Base-by-base conservation (phyloP, 2,329 filamentous ascomycete species). In the Aspergillus fumigatiaffinis region DNA sequence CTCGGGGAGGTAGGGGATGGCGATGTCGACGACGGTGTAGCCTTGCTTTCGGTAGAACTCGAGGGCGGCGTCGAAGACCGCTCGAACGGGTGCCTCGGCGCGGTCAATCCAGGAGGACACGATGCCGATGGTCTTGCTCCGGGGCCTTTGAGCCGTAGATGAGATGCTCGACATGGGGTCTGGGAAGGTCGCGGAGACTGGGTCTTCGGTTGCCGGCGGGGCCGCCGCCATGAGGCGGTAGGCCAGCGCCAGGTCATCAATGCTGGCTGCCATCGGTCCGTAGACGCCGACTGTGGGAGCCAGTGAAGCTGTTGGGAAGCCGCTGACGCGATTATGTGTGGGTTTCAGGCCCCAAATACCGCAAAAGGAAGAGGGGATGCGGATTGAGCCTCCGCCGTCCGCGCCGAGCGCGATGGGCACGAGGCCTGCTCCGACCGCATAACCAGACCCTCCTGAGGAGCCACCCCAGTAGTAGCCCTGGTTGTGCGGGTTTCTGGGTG, bases 321-420 rank as follows among this genome's bases (percentile, higher is more conserved):
- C 79, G 47, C 83, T 82, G 5, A 89, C 82, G 41, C 91, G 87
- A 67, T 87, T 84, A 69, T 94, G 88, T 0, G 85, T 87, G 1
- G 90, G 80, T 73, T 96, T 96, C 57, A 96, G 80, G 2, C 91
- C 91, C 73, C 88, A 96, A 23, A 91, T 77, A 51, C 91, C 90
- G 71, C 90, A 94, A 76, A 89, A 93, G 32, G 82, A 81, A 0
- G 86, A 77, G 0, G 91, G 91, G 41, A 94, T 84, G 42, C 91
- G 86, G 56, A 91, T 83, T 59, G 86, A 90, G 58, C 90, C 90
- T 41, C 90, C 89, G 1, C 89, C 88, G 65, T 93, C 90, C 5
- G 87, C 87, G 41, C 89, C 91, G 26, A 92, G 78, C 1, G 85
- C 83, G 60, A 77, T 85, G n/a, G 90, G 90, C 2, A 92, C 80